Conservation (phyloP, 2,329 filamentous ascomycete genomes). For the Cercospora zeae-maydis region DNA sequence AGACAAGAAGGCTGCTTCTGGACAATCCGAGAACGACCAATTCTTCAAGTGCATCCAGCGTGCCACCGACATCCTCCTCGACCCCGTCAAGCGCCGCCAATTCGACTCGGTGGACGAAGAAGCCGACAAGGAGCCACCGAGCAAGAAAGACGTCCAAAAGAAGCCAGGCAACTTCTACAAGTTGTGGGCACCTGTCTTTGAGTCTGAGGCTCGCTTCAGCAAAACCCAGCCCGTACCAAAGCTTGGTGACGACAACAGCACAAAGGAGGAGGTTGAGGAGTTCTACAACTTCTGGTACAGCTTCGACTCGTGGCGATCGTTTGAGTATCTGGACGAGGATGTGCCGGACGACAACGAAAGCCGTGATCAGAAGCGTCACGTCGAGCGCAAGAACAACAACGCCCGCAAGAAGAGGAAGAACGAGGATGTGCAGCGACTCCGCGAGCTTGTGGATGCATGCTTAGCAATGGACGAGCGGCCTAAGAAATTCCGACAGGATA, state of each 20-base stretch:
- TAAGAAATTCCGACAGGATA: slow-evolving; percentile 92
- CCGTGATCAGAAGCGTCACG: slow-evolving; percentile 97
- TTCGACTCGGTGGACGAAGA: slow-evolving; percentile 95
- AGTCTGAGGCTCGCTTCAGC: slow-evolving; percentile 88
- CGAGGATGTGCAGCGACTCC: slow-evolving; percentile 87
- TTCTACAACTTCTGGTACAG: slow-evolving; percentile 99
- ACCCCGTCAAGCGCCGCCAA: slow-evolving; percentile 88
- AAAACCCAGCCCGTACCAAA: slow-evolving; percentile 82
- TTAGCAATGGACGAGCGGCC: slow-evolving; percentile 87
- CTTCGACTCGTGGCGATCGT: slow-evolving; percentile 96
- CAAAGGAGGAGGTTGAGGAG: slow-evolving; percentile 82
- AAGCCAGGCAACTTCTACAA: slow-evolving; percentile 88
- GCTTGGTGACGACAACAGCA: slow-evolving; percentile 78
- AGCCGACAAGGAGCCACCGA: slow-evolving; percentile 86
- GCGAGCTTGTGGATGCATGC: slow-evolving; percentile 83
- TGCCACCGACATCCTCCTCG: slow-evolving; percentile 86
- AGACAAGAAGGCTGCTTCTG: slow-evolving; percentile 94
- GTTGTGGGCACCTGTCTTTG: slow-evolving; percentile 86
- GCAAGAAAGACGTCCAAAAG: slow-evolving; percentile 76
- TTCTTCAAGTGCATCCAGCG: slow-evolving; percentile 99
- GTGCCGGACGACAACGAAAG: slow-evolving; percentile 98
- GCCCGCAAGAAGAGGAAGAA: slow-evolving; percentile 99
- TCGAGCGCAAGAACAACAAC: slow-evolving; percentile 97
- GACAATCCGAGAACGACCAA: slow-evolving; percentile 84
- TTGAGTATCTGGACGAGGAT: slow-evolving; percentile 98